Evolutionary conservation across 331 rosid genomes (phyloP).

Genomic region (Saraca asoca): DNA sequence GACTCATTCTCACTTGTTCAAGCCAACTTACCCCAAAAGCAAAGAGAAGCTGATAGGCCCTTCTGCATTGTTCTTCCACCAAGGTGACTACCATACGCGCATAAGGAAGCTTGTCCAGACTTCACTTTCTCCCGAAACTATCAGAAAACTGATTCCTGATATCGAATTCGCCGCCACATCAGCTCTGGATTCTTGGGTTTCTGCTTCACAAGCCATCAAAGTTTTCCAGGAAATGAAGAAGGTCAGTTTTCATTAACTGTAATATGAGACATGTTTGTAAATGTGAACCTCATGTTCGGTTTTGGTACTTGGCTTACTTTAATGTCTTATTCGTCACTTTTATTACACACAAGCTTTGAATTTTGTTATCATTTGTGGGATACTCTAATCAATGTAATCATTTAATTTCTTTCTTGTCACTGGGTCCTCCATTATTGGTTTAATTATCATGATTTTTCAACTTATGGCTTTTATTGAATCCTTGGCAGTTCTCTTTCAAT

Average conservation of each 20-base stretch:
- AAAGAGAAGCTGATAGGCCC: conserved; percentile 86
- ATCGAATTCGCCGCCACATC: conserved; percentile 56
- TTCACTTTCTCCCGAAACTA: conserved; percentile 55
- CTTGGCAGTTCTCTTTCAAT: conserved; percentile 66
- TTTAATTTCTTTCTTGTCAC: conserved; percentile 24
- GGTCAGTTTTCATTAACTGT: conserved; percentile 42
- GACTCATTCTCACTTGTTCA: conserved; percentile 76
- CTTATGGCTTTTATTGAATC: conserved; percentile 22
- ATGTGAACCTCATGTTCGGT: background rate
- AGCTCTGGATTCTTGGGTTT: conserved; percentile 66
- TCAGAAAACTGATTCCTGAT: conserved; percentile 48
- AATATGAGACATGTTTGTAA: background rate
- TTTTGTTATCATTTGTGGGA: conserved; percentile 35
- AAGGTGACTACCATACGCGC: conserved; percentile 65
- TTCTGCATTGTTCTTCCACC: conserved; percentile 83
- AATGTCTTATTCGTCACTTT: conserved; percentile 23
- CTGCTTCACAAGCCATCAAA: conserved; percentile 42
- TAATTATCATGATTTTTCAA: conserved; percentile 6
- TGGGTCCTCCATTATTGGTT: conserved; percentile 37
- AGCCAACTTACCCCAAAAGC: conserved; percentile 89
- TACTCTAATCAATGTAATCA: conserved; percentile 21
- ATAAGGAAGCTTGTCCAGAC: conserved; percentile 68
- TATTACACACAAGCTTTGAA: conserved; percentile 21
- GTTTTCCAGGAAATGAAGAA: conserved; percentile 71
- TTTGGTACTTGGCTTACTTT: conserved; percentile 5